Evolutionary conservation across 352 stramenopile species (phyloP).

Genomic region (Phytophthora capsici): DNA sequence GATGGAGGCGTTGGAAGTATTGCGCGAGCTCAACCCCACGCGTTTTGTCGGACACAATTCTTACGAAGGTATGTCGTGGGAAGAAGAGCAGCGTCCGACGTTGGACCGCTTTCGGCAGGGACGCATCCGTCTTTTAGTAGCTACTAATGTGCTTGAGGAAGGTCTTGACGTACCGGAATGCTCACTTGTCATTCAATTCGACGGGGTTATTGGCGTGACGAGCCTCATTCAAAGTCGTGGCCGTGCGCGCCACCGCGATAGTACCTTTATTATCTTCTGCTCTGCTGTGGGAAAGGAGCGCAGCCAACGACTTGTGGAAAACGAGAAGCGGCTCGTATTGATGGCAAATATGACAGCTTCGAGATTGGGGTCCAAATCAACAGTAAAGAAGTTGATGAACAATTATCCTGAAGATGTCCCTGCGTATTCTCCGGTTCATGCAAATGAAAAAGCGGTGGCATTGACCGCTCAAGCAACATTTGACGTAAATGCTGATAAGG

Average conservation of each 20-base stretch:
- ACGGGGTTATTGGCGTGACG: slow-evolving; percentile 71
- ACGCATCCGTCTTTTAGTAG: slow-evolving; percentile 71
- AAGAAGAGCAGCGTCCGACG: slow-evolving; percentile 78
- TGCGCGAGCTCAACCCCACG: slow-evolving; percentile 71
- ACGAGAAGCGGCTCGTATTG: slow-evolving; percentile 53
- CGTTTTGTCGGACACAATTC: slow-evolving; percentile 83
- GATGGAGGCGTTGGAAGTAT: slow-evolving; percentile 62
- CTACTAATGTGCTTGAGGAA: slow-evolving; percentile 85
- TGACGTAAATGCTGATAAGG: slow-evolving; percentile 38
- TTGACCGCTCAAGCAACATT: slow-evolving; percentile 26
- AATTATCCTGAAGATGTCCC: slow-evolving; percentile 8
- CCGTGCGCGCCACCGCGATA: slow-evolving; percentile 59
- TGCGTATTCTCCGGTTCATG: background rate
- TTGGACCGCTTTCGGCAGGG: slow-evolving; percentile 73
- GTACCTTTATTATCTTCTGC: slow-evolving; percentile 78
- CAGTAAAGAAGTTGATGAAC: slow-evolving; percentile 47
- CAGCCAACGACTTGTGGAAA: slow-evolving; percentile 60
- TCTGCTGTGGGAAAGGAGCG: slow-evolving; percentile 42
- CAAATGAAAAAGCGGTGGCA: slow-evolving; percentile 1
- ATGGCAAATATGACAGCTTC: slow-evolving; percentile 47
- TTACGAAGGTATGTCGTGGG: slow-evolving; percentile 84
- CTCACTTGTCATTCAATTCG: slow-evolving; percentile 81
- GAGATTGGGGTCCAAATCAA: slow-evolving; percentile 52
- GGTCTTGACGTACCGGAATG: slow-evolving; percentile 80
- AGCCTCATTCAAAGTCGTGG: slow-evolving; percentile 84